Evolutionary conservation across 2,329 filamentous ascomycete genomes (phyloP).

Genomic region (Fusarium sulawesiense): DNA sequence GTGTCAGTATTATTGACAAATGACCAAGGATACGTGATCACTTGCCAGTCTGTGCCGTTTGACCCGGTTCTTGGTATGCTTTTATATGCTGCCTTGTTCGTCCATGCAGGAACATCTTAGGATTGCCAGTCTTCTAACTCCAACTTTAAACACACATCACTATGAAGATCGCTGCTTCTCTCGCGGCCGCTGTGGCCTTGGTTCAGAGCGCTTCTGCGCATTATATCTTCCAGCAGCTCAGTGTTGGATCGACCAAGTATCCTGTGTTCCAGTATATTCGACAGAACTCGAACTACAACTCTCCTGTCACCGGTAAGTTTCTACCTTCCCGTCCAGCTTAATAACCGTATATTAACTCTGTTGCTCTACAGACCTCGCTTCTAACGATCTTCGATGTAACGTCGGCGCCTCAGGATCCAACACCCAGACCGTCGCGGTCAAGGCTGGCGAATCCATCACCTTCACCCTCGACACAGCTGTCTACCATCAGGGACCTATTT

Average conservation of each 20-base stretch:
- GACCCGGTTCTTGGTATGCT: not conserved
- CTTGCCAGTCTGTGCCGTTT: not conserved
- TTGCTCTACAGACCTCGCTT: not conserved
- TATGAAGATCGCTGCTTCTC: slow-evolving; percentile 2
- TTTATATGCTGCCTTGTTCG: not conserved
- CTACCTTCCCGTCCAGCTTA: fast-evolving
- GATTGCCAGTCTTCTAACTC: not conserved
- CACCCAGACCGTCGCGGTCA: slow-evolving; percentile 3
- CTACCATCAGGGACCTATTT: slow-evolving; percentile 17
- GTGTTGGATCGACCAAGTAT: slow-evolving; percentile 11
- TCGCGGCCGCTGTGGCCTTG: not conserved
- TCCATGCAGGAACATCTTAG: not conserved
- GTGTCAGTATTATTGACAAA: not conserved
- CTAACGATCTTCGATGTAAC: slow-evolving; percentile 15
- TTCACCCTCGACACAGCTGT: slow-evolving; percentile 11
- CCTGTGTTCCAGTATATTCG: slow-evolving; percentile 11
- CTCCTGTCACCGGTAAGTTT: slow-evolving; percentile 4
- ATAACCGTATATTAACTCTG: too few species aligned
- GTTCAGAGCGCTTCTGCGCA: slow-evolving; percentile 4
- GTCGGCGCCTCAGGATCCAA: slow-evolving; percentile 1
- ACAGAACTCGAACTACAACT: slow-evolving; percentile 22
- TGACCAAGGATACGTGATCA: not conserved
- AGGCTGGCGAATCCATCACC: slow-evolving; percentile 16
- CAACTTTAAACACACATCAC: not conserved
- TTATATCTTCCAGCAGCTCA: slow-evolving; percentile 16